These are phyloP conservation scores for Acanthamoeba rhysodes DNA, from an alignment of 208 protist genomes.

Conservation along the genomic window DNA sequence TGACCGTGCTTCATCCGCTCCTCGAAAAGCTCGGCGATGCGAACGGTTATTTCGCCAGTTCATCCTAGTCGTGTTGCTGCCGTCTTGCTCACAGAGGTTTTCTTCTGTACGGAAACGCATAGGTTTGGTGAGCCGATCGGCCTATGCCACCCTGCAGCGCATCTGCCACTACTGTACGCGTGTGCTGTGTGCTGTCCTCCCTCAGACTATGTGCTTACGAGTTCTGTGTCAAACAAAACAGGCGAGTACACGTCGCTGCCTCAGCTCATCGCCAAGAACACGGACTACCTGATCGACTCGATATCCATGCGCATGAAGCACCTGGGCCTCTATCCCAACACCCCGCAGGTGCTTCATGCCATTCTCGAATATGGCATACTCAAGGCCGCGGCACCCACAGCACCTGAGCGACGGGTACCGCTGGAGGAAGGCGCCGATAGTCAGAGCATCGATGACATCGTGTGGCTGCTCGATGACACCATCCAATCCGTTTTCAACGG, in stretches of 20 bases:
- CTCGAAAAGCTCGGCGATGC: conserved; percentile 63
- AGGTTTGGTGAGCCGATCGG: conserved; percentile 55
- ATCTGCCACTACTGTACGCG: conserved; percentile 35
- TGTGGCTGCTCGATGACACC: conserved; percentile 66
- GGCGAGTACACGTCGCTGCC: conserved; percentile 48
- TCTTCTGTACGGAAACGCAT: too few species aligned
- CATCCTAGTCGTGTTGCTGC: background rate
- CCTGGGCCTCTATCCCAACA: conserved; percentile 58
- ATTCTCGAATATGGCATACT: conserved; percentile 60
- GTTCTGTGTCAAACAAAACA: background rate
- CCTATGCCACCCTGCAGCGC: conserved; percentile 26
- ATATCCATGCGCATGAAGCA: conserved; percentile 60
- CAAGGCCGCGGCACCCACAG: background rate
- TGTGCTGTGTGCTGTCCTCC: background rate
- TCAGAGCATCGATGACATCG: conserved; percentile 6
- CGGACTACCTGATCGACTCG: conserved; percentile 72
- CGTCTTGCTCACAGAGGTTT: background rate
- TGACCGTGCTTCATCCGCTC: conserved; percentile 59
- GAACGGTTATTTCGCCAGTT: background rate
- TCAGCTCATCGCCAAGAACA: conserved; percentile 60
- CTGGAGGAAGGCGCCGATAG: background rate
- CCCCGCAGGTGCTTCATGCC: conserved; percentile 61
- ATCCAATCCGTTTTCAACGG: conserved; percentile 62
- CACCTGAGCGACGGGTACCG: background rate
- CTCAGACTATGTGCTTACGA: background rate